Percentiles rank a stretch among this genome's conserved stretches.
Evolutionary conservation across 164 flowering plant genomes (phyloP).

Genomic region (Brasenia schreberi): DNA sequence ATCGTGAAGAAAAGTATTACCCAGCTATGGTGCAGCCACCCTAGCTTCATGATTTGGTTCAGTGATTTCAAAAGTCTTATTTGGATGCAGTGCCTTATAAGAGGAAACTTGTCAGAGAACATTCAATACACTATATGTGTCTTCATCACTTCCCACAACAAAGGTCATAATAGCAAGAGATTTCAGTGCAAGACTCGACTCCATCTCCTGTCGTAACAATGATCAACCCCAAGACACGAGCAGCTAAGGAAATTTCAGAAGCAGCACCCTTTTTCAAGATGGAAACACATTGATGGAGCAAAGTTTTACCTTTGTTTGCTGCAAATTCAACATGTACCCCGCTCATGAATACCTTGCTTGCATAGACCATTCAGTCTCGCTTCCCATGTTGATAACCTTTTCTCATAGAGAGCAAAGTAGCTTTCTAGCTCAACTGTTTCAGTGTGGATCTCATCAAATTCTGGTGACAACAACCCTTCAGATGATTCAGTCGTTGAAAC

Average conservation of each 20-base stretch:
- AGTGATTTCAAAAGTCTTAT: too few species aligned
- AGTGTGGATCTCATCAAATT: background rate
- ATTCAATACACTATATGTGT: too few species aligned
- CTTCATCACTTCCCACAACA: too few species aligned
- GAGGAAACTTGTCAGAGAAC: too few species aligned
- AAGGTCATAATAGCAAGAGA: too few species aligned
- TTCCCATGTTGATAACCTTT: slow-evolving; percentile 3
- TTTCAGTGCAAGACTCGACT: too few species aligned
- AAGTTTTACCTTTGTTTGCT: slow-evolving; percentile 4
- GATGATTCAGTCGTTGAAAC: slow-evolving; percentile 2
- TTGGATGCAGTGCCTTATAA: too few species aligned
- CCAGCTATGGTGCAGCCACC: too few species aligned
- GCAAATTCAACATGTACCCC: slow-evolving; percentile 4
- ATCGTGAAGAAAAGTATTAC: too few species aligned
- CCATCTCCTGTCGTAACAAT: too few species aligned
- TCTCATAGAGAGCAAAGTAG: slow-evolving; percentile 1
- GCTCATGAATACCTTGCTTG: slow-evolving; percentile 2
- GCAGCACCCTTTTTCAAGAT: slow-evolving; percentile 3
- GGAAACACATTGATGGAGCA: slow-evolving; percentile 6
- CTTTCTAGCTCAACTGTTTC: background rate
- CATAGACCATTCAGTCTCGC: background rate
- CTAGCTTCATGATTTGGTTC: too few species aligned
- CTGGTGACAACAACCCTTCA: background rate
- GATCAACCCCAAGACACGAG: slow-evolving; percentile 2
- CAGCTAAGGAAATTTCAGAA: slow-evolving; percentile 3